Evolutionary conservation across 345 rosid genomes (phyloP).

Genomic region (Corymbia maculata): DNA sequence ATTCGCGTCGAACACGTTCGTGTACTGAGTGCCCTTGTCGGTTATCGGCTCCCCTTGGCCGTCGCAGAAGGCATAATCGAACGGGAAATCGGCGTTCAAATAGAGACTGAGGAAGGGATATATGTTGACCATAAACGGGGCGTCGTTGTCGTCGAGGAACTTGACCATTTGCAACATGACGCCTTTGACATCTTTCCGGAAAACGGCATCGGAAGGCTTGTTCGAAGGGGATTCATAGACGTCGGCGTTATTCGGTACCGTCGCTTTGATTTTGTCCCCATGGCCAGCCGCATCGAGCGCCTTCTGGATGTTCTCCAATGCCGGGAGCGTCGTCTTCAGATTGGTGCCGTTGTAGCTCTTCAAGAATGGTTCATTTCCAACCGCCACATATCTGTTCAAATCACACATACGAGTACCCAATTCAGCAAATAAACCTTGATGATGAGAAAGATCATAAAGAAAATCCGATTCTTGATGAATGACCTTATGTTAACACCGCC

Average conservation of each 20-base stretch:
- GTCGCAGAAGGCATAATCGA: constrained; percentile 54
- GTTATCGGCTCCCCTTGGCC: constrained; percentile 5
- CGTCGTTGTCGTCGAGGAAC: constrained; percentile 23
- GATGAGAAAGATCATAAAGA: neutral
- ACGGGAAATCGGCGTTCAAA: constrained; percentile 46
- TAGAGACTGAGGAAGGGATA: constrained; percentile 82
- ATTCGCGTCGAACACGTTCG: constrained; percentile 76
- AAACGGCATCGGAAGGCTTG: constrained; percentile 61
- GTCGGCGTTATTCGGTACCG: constrained; percentile 67
- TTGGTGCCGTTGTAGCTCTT: constrained; percentile 48
- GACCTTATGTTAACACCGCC: constrained; percentile 67
- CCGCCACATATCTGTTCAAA: constrained; percentile 64
- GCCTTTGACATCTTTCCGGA: constrained; percentile 33
- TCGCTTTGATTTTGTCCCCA: constrained; percentile 49
- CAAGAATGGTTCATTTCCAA: constrained; percentile 87
- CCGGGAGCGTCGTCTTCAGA: constrained; percentile 38
- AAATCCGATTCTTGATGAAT: neutral
- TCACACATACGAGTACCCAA: neutral
- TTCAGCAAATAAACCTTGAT: neutral
- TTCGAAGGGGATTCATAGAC: constrained; percentile 48
- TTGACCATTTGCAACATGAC: constrained; percentile 32
- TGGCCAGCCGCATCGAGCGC: constrained; percentile 53
- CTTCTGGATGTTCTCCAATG: constrained; percentile 54
- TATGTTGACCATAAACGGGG: constrained; percentile 78
- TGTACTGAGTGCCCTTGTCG: constrained; percentile 33